phyloP scores from a whole-genome alignment of 148 eudicot species.

The Drosera capensis region DNA sequence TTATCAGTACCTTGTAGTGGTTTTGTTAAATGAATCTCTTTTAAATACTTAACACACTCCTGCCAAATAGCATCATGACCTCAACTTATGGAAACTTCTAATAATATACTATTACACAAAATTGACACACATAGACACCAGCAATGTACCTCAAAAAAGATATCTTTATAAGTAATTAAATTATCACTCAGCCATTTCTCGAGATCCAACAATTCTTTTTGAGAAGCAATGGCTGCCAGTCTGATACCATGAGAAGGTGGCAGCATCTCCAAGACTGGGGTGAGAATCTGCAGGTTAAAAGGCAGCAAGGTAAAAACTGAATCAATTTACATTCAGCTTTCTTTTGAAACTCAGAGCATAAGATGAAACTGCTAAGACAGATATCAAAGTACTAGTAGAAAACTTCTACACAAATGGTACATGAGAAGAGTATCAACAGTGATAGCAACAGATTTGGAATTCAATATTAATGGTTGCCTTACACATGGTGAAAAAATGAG shows the following conservation, averaged over 20 bases:
- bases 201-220: slow-evolving; percentile 60
- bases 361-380: slow-evolving; percentile 37
- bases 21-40: slow-evolving; percentile 33
- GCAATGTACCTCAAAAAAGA: slow-evolving; percentile 50
- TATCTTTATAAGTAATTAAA: slow-evolving; percentile 31
- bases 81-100: not conserved
- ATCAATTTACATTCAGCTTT: not conserved
- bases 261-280: slow-evolving; percentile 54
- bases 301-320: not conserved
- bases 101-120: too few species aligned
- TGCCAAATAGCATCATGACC: slow-evolving; percentile 13
- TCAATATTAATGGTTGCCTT: too few species aligned
- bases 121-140: not conserved
- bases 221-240: slow-evolving; percentile 62
- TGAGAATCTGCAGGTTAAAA: slow-evolving; percentile 41
- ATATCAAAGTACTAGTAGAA: slow-evolving; percentile 34
- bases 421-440: too few species aligned
- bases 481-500: too few species aligned
- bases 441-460: too few species aligned
- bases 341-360: slow-evolving; percentile 77
- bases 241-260: slow-evolving; percentile 58
- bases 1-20: slow-evolving; percentile 34
- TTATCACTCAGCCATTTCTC: slow-evolving; percentile 70
- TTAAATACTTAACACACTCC: slow-evolving; percentile 70
- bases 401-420: slow-evolving; percentile 49